These are phyloP conservation scores for Conringia planisiliqua DNA, from an alignment of 345 rosid species.

Conservation along the genomic window DNA sequence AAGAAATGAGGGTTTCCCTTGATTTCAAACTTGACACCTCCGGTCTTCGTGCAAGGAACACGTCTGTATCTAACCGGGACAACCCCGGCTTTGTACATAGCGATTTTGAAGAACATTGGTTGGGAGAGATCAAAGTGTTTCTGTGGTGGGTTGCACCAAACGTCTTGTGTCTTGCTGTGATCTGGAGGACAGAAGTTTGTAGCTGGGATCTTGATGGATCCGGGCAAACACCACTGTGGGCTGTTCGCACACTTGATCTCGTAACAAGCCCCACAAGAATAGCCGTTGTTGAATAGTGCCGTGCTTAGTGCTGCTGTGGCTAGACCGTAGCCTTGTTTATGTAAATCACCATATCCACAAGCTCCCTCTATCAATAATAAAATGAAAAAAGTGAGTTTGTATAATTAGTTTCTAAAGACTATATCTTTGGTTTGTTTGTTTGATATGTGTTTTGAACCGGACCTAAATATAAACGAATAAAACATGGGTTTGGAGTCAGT, in stretches of 20 bases:
- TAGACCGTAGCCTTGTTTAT: conserved; percentile 50
- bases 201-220: conserved; percentile 34
- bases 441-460: not conserved
- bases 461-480: too few relatives aligned
- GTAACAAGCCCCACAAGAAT: conserved; percentile 20
- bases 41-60: conserved; percentile 28
- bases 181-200: conserved; percentile 69
- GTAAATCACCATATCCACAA: conserved; percentile 54
- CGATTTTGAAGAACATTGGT: conserved; percentile 42
- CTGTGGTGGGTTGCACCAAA: conserved; percentile 52
- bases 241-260: conserved; percentile 7
- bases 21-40: conserved; percentile 38
- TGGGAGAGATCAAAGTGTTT: conserved; percentile 48
- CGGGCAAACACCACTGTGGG: conserved; percentile 20
- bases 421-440: not conserved
- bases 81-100: conserved; percentile 42
- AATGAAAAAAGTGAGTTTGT: not conserved
- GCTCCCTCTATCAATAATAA: conserved; percentile 40
- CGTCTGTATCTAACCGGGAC: conserved; percentile 43
- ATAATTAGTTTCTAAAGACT: not conserved
- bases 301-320: conserved; percentile 49
- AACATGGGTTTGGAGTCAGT: too few relatives aligned
- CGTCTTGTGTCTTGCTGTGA: conserved; percentile 13
- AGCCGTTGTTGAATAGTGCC: conserved; percentile 28
- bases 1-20: conserved; percentile 32